Conservation (phyloP, 441 rosid genomes). For the Raphanus hybrid region DNA sequence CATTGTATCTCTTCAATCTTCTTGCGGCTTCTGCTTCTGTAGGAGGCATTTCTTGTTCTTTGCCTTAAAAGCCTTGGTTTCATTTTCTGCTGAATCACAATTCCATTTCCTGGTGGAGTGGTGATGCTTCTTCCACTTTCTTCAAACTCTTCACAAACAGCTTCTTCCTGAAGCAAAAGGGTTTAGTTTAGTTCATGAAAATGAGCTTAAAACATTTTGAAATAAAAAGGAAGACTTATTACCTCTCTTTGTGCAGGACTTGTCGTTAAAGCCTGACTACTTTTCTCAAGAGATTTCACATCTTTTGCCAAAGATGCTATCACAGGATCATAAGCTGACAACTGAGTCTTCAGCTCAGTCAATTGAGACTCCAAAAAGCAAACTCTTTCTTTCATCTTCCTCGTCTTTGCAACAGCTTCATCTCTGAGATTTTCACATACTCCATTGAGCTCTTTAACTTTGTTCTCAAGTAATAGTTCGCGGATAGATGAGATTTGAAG, state of each 20-base stretch:
- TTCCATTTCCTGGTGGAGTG: slow-evolving; percentile 20
- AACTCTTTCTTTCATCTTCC: slow-evolving; percentile 56
- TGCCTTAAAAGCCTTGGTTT: slow-evolving; percentile 46
- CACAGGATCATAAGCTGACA: slow-evolving; percentile 62
- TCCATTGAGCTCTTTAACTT: slow-evolving; percentile 62
- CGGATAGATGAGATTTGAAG: slow-evolving; percentile 62
- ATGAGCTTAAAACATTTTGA: slow-evolving; percentile 15
- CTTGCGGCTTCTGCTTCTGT: slow-evolving; percentile 20
- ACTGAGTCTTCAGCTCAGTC: slow-evolving; percentile 54
- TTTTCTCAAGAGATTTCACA: slow-evolving; percentile 54
- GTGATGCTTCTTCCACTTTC: slow-evolving; percentile 25
- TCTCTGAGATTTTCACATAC: slow-evolving; percentile 58
- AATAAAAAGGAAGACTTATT: slow-evolving; percentile 29
- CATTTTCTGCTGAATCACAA: slow-evolving; percentile 46
- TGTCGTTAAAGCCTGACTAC: slow-evolving; percentile 44
- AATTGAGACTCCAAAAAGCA: slow-evolving; percentile 59
- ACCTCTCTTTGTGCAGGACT: slow-evolving; percentile 44
- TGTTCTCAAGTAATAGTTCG: slow-evolving; percentile 66
- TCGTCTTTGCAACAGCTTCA: slow-evolving; percentile 46
- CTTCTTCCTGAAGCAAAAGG: slow-evolving; percentile 25
- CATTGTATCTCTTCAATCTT: slow-evolving; percentile 40
- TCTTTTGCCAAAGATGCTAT: slow-evolving; percentile 52
- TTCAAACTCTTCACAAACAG: slow-evolving; percentile 22
- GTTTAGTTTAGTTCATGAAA: slow-evolving; percentile 14
- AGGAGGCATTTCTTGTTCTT: slow-evolving; percentile 35